Percentiles rank a stretch among this genome's conserved stretches.
Conservation (phyloP, 2,329 filamentous ascomycete genomes). For the Colletotrichum sp. region DNA sequence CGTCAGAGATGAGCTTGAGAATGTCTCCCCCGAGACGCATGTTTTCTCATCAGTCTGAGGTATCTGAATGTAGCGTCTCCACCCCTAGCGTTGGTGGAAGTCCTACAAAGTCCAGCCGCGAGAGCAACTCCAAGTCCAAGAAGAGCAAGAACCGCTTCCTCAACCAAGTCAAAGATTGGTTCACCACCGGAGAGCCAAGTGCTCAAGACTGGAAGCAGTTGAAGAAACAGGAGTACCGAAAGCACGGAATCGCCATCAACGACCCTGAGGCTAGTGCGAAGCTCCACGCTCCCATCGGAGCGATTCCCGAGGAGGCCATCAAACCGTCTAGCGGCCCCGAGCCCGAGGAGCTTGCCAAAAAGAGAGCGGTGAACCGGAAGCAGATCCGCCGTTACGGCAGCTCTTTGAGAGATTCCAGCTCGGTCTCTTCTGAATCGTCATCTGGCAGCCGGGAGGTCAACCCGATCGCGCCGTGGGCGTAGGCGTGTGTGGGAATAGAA, state of each 20-base stretch:
- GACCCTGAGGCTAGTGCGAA: constrained; percentile 51
- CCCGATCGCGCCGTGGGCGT: constrained; percentile 37
- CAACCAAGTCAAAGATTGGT: constrained; percentile 52
- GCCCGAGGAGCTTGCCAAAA: constrained; percentile 48
- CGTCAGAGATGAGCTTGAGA: constrained; percentile 14
- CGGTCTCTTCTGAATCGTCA: constrained; percentile 40
- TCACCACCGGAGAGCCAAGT: constrained; percentile 55
- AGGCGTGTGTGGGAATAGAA: background rate
- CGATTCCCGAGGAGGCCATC: constrained; percentile 50
- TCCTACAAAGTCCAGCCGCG: constrained; percentile 3
- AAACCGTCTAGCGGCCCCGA: constrained; percentile 50
- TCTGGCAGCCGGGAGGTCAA: constrained; percentile 36
- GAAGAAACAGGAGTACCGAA: constrained; percentile 46
- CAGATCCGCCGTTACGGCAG: constrained; percentile 30
- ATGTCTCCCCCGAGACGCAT: constrained; percentile 9
- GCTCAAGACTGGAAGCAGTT: constrained; percentile 52
- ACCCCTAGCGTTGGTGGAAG: constrained; percentile 22
- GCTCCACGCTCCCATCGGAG: constrained; percentile 50
- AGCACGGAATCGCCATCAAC: constrained; percentile 46
- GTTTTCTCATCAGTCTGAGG: constrained; percentile 17
- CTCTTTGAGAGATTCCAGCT: constrained; percentile 30
- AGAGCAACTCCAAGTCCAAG: constrained; percentile 30
- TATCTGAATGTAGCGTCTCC: constrained; percentile 28
- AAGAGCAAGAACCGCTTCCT: constrained; percentile 42
- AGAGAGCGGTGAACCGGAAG: constrained; percentile 36